A percentile compares a stretch with the other conserved stretches of the same genome.
phyloP scores from a whole-genome alignment of 495 filamentous ascomycete genomes.

The Pseudoneurospora amorphoporcata region DNA sequence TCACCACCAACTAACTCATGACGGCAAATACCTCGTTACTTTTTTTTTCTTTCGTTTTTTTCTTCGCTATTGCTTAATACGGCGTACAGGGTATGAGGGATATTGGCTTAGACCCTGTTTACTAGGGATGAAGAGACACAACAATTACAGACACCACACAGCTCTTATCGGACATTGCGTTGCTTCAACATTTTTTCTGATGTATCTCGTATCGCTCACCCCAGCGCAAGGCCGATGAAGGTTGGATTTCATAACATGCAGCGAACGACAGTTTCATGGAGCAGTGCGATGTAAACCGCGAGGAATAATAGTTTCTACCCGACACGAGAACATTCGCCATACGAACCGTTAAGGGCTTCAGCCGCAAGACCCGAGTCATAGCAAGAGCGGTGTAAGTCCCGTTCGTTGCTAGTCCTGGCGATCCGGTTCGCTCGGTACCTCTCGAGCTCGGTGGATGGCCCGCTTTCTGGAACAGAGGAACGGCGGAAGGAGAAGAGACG shows the following conservation, averaged over 20 bases:
- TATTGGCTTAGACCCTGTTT: not conserved
- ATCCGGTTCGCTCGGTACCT: not conserved
- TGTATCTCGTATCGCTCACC: not conserved
- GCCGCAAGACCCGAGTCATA: not conserved
- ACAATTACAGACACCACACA: not conserved
- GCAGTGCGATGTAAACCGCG: not conserved
- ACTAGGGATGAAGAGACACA: not conserved
- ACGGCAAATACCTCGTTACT: not conserved
- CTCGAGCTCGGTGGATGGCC: not conserved
- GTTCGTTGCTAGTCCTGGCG: not conserved
- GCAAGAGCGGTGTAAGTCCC: not conserved
- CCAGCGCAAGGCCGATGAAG: not conserved
- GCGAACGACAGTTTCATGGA: not conserved
- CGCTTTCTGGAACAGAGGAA: not conserved
- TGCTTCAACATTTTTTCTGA: not conserved
- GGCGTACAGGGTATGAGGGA: slow-evolving; percentile 8
- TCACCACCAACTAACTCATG: not conserved
- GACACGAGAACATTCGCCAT: not conserved
- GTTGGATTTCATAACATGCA: not conserved
- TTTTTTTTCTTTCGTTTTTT: not conserved
- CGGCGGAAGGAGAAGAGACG: not conserved
- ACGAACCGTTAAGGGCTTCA: not conserved
- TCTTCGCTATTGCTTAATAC: not conserved
- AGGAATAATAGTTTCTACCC: not conserved
- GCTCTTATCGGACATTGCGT: not conserved